Base-by-base conservation (phyloP, 2,329 filamentous ascomycete species). In the Aspergillus calidoustus region DNA sequence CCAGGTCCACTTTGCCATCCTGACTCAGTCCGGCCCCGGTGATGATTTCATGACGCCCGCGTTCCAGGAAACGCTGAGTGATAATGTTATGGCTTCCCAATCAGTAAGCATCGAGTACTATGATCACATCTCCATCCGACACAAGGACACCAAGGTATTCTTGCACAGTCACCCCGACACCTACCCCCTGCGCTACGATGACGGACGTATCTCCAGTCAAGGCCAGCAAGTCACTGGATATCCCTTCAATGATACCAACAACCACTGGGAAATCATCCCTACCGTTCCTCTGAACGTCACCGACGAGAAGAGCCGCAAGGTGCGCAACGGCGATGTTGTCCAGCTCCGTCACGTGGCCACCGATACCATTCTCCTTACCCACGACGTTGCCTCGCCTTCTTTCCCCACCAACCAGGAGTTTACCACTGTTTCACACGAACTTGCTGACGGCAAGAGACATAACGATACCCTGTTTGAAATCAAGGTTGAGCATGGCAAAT, bases 41-140 rank as follows among this genome's bases (percentile, higher is more conserved):
- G 95, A 99, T 74, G 94, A 98, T 73, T 99, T 99, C 81, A 99
- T 99, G 95, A 93, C 91, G 4, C 95, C 95, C 1, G 92, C 95
- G 73, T 99, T 99, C 82, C 95, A 99, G 81, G 93, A 97, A 81
- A 98, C 95, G 1, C 83, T 99, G 66, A 93, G 91, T 73, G 94
- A 99, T 82, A 99, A 99, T 74, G 81, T 90, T 64, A 95, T 99
- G 92, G 87, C 92, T 63, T 88, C 92, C 68, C 93, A 95, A 71
- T 89, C 95, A 17, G 82, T 97, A 58, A 88, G 88, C 50, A 91
- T 99, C 67, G 84, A 97, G 70, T 99, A 96, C 82, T 94, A 91
- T 72, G 95, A 99, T 75, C 86, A 83, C 57, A 91, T 99, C 71
- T 91, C 90, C 49, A 86, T 99, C 71, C 89, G 89, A 64, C 95